phyloP scores from a whole-genome alignment of 331 rosid genomes.

The Phaseolus coccineus region DNA sequence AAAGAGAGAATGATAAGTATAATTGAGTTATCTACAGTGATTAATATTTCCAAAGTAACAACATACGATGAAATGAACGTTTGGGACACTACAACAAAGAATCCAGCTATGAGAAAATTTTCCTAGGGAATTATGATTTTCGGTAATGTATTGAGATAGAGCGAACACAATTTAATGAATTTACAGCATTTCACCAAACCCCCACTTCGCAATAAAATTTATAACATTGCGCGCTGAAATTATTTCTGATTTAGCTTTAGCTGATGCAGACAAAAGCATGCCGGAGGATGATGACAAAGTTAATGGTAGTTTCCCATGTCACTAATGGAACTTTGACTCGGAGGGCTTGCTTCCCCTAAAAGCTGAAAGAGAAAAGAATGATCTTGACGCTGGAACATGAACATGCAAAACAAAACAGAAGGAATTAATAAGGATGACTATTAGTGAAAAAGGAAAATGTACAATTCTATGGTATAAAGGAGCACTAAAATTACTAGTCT shows the following conservation, averaged over 20 bases:
- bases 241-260: slow-evolving; percentile 32
- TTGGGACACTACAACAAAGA: slow-evolving; percentile 37
- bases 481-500: slow-evolving; percentile 35
- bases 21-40: slow-evolving; percentile 43
- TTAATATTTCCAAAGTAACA: slow-evolving; percentile 22
- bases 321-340: slow-evolving; percentile 58
- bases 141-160: slow-evolving; percentile 32
- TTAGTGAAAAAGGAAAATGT: slow-evolving; percentile 10
- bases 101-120: slow-evolving; percentile 31
- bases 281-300: slow-evolving; percentile 43
- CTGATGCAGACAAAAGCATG: slow-evolving; percentile 43
- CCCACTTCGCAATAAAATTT: slow-evolving; percentile 33
- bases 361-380: slow-evolving; percentile 99
- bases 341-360: slow-evolving; percentile 86
- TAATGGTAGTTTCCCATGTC: slow-evolving; percentile 37
- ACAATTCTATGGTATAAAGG: slow-evolving; percentile 13
- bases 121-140: slow-evolving; percentile 19
- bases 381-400: slow-evolving; percentile 79
- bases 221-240: slow-evolving; percentile 25
- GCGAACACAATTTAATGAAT: slow-evolving; percentile 45
- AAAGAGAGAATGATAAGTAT: background rate
- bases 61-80: slow-evolving; percentile 31
- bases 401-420: slow-evolving; percentile 45
- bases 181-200: slow-evolving; percentile 48
- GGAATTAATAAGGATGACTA: slow-evolving; percentile 29